Evolutionary conservation across 148 eudicot genomes (phyloP).

Genomic region (Rhododendron vialii): DNA sequence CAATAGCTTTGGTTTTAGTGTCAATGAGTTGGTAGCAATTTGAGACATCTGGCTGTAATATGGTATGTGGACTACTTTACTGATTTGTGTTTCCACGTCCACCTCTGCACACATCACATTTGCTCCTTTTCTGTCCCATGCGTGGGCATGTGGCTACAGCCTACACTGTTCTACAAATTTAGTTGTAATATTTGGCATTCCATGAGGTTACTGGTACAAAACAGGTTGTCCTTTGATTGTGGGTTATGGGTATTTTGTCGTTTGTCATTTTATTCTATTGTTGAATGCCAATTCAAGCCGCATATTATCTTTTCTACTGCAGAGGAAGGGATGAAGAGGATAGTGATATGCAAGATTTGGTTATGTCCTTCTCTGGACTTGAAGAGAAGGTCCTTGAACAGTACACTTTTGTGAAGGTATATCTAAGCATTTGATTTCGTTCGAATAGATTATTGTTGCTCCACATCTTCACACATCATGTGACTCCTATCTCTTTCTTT

Average conservation of each 20-base stretch:
- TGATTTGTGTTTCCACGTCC: not conserved
- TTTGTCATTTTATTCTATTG: not conserved
- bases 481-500: not conserved
- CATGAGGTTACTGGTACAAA: not conserved
- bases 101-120: not conserved
- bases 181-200: not conserved
- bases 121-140: not conserved
- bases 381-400: conserved; percentile 91
- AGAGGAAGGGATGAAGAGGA: conserved; percentile 81
- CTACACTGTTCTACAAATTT: not conserved
- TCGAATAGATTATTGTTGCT: not conserved
- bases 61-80: not conserved
- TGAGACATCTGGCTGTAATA: not conserved
- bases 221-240: not conserved
- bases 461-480: not conserved
- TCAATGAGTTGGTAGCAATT: not conserved
- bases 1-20: not conserved
- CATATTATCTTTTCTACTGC: conserved; percentile 7
- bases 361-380: conserved; percentile 72
- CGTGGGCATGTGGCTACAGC: not conserved
- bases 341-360: conserved; percentile 68
- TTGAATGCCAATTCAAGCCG: not conserved
- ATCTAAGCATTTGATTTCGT: not conserved
- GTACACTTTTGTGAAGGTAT: conserved; percentile 88
- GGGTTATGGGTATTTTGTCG: not conserved